Evolutionary conservation across 768 basidiomycete species (phyloP).

Genomic region (Chlorophyllum brunneum): DNA sequence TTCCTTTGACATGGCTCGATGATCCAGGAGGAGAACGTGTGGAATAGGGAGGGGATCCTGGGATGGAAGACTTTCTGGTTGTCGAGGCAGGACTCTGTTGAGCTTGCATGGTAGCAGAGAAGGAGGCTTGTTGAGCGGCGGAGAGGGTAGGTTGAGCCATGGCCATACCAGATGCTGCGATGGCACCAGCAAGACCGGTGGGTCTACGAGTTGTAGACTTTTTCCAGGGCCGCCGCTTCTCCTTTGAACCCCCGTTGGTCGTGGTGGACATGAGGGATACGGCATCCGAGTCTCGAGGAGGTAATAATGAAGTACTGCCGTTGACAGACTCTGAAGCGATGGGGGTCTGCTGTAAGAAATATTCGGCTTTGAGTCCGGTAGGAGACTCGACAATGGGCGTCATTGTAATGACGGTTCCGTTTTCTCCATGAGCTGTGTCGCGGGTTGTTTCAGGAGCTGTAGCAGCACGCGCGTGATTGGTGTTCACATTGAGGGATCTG

Average conservation of each 20-base stretch:
- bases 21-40: constrained; percentile 25
- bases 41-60: constrained; percentile 21
- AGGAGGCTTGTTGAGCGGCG: constrained; percentile 38
- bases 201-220: constrained; percentile 43
- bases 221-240: constrained; percentile 42
- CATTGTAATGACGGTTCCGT: constrained; percentile 19
- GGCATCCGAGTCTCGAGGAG: constrained; percentile 19
- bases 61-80: constrained; percentile 10
- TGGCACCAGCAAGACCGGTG: constrained; percentile 60
- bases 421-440: neutral
- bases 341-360: constrained; percentile 15
- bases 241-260: constrained; percentile 17
- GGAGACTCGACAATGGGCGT: constrained; percentile 44
- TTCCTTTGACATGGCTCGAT: constrained; percentile 4
- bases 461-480: constrained; percentile 24
- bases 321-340: constrained; percentile 13
- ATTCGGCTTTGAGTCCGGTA: constrained; percentile 31
- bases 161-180: constrained; percentile 62
- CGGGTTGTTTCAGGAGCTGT: constrained; percentile 24
- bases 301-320: constrained; percentile 7
- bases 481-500: constrained; percentile 5
- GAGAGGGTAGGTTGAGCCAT: constrained; percentile 57
- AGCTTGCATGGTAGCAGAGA: constrained; percentile 2
- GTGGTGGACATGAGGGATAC: constrained; percentile 22
- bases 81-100: neutral